phyloP scores from a whole-genome alignment of 1,139 yeast species.

The Geotrichum bryndzae region DNA sequence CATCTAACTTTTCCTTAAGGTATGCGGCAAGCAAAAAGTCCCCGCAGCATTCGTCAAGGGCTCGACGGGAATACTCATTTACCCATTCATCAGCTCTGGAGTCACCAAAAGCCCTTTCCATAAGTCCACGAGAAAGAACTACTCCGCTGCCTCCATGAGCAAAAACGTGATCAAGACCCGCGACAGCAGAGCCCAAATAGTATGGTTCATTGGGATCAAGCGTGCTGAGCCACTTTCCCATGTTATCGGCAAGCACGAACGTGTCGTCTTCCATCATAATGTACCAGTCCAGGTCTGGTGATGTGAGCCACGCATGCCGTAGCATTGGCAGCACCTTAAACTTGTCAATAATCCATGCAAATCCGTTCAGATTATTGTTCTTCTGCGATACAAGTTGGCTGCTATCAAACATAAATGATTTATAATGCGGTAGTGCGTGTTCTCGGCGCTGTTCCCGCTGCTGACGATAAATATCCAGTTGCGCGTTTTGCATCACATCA shows the following conservation, averaged over 20 bases:
- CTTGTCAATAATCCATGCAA: slow-evolving; percentile 37
- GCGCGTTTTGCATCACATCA: slow-evolving; percentile 8
- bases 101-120: slow-evolving; percentile 22
- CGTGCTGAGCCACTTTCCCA: slow-evolving; percentile 27
- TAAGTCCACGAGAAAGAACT: slow-evolving; percentile 15
- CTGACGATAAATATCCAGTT: slow-evolving; percentile 14
- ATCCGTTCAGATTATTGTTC: slow-evolving; percentile 11
- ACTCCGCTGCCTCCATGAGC: slow-evolving; percentile 37
- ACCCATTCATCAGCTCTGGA: slow-evolving; percentile 23
- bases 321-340: slow-evolving; percentile 39
- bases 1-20: slow-evolving; percentile 23
- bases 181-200: slow-evolving; percentile 27
- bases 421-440: slow-evolving; percentile 4
- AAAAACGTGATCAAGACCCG: slow-evolving; percentile 26
- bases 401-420: neutral
- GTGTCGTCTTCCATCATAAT: slow-evolving; percentile 38
- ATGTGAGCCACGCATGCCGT: slow-evolving; percentile 32
- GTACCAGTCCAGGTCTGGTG: slow-evolving; percentile 36
- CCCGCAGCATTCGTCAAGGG: slow-evolving; percentile 34
- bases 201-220: slow-evolving; percentile 29
- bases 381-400: neutral
- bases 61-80: slow-evolving; percentile 26
- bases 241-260: slow-evolving; percentile 30
- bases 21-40: slow-evolving; percentile 34
- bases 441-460: slow-evolving; percentile 15